Evolutionary conservation across 139 green algal genomes (phyloP), one percentile per base, ranked within the genome.

Genomic region (Edaphochlamys debaryana): DNA sequence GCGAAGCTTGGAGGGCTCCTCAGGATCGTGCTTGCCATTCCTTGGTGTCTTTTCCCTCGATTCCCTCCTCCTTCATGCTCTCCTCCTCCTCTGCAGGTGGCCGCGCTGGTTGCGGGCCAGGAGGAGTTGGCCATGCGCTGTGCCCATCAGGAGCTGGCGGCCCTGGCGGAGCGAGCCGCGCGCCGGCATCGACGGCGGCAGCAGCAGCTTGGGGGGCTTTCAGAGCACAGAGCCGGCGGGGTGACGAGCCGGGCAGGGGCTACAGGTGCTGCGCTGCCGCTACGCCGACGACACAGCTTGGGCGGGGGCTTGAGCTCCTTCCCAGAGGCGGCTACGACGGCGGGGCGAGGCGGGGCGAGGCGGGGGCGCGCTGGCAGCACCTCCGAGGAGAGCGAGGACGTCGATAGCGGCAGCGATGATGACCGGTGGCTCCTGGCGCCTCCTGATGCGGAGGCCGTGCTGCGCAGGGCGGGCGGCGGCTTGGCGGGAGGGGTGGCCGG

Each of bases 111-210:
- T 0, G 42, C 42, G 11, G 63, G 63, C 5, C 42, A 82, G n/a
- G 15, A 11, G 5, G 63, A 64, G 29, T 7, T 82, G 25, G 76
- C 76, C 19, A 17, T 74, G 9, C 76, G 32, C 3, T 52, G 32
- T 19, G 76, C 76, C 29, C 58, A 73, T 32, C 63, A 73, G 34
- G 76, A 82, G 63, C 63, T 82, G n/a, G 76, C 42, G 41, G 76
- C 41, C 0, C n/a, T 45, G 38, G 75, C 75, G 3, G 20, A 36
- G 19, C 41, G 54, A 29, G 75, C 75, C 4, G 75, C 64, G 38
- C 60, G 38, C 11, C 64, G 58, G n/a, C 40, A n/a, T 19, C 75
- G 41, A 17, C 29, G 75, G 1, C 29, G 22, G 13, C 40, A 48
- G 4, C 62, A 29, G 32, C 40, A 22, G 34, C 27, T 34, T 7